These are phyloP conservation scores for Cyberlindnera saturnus DNA, from an alignment of 805 yeast species.

Conservation along the genomic window DNA sequence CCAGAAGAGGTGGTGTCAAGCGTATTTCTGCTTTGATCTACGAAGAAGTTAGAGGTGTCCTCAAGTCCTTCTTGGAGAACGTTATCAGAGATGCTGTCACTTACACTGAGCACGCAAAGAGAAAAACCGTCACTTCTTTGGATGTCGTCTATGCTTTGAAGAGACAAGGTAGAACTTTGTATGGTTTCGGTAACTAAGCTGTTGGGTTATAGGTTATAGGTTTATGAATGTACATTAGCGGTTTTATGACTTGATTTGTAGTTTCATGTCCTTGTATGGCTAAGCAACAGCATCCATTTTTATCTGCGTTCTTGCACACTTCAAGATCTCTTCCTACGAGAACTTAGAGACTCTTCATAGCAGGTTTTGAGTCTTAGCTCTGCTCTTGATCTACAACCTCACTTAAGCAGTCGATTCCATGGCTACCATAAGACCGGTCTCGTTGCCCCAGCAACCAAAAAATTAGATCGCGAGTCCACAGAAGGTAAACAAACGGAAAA, in stretches of 20 bases:
- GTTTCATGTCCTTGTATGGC: not conserved
- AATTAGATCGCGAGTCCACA: not conserved
- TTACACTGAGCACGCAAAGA: conserved; percentile 99
- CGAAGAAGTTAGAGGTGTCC: conserved; percentile 97
- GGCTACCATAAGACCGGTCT: not conserved
- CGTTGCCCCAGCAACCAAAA: not conserved
- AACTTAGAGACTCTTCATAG: too few relatives aligned
- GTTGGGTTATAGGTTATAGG: conserved; percentile 8
- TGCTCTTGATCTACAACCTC: too few relatives aligned
- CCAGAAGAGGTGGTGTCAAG: conserved; percentile 99
- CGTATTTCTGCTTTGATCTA: conserved; percentile 98
- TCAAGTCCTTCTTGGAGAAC: conserved; percentile 91
- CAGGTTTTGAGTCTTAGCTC: too few relatives aligned
- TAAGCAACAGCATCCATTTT: too few relatives aligned
- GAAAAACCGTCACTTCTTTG: conserved; percentile 98
- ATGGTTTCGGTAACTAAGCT: conserved; percentile 98
- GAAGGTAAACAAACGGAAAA: not conserved
- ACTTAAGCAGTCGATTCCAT: too few relatives aligned
- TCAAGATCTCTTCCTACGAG: too few relatives aligned
- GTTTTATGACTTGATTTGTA: not conserved
- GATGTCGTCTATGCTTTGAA: conserved; percentile 98
- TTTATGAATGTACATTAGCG: conserved; percentile 9
- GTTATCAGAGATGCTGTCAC: conserved; percentile 99
- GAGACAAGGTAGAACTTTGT: conserved; percentile 99
- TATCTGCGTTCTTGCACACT: too few relatives aligned